A percentile compares a stretch with the other conserved stretches of the same genome.
These are phyloP conservation scores for Sicyos baderoa DNA, from an alignment of 306 rosid species.

Conservation along the genomic window DNA sequence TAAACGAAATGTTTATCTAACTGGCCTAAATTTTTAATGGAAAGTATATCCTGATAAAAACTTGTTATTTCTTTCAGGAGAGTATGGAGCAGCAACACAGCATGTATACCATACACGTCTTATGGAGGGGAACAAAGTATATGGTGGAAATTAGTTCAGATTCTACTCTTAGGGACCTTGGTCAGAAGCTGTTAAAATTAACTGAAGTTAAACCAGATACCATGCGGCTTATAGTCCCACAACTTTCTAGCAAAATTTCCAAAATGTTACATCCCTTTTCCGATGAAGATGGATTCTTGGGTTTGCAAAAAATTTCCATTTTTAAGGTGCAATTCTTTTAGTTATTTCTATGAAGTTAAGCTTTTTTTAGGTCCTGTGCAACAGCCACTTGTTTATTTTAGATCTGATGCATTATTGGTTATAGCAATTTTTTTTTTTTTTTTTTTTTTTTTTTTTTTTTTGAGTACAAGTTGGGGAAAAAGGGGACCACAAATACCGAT, in stretches of 20 bases:
- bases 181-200: slow-evolving; percentile 51
- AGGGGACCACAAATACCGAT: too few relatives aligned
- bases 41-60: neutral
- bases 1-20: too few relatives aligned
- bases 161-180: slow-evolving; percentile 67
- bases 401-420: neutral
- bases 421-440: too few relatives aligned
- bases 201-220: slow-evolving; percentile 67
- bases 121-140: slow-evolving; percentile 78
- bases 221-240: slow-evolving; percentile 71
- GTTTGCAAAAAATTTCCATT: slow-evolving; percentile 51
- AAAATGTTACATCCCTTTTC: slow-evolving; percentile 72
- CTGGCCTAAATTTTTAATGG: neutral
- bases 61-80: slow-evolving; percentile 37
- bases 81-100: slow-evolving; percentile 45
- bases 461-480: too few relatives aligned
- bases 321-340: slow-evolving; percentile 40
- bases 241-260: slow-evolving; percentile 39
- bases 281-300: slow-evolving; percentile 48
- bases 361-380: neutral
- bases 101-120: slow-evolving; percentile 31
- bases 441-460: too few relatives aligned
- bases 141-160: slow-evolving; percentile 36
- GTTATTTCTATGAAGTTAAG: neutral
- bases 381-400: neutral